Evolutionary conservation across 441 rosid species (phyloP), one percentile per base, ranked within the genome.

Genomic region (Geranium incanum): DNA sequence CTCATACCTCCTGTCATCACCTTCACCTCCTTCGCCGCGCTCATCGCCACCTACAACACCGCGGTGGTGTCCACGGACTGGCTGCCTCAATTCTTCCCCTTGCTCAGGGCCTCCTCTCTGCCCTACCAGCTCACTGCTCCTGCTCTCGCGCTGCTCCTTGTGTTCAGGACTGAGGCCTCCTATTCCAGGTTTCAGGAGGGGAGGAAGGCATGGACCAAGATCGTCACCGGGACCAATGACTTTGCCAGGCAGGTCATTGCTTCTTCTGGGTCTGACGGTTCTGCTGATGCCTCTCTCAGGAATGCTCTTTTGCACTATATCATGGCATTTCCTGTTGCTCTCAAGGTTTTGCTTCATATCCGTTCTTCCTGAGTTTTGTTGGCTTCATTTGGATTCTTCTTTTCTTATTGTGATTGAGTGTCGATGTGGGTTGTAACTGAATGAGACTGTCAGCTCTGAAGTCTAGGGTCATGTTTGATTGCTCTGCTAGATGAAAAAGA

Each of bases 91-190:
- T 75, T 88, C 13, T 84, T 91, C 71, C 98, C 93, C 0, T 78
- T 91, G 68, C 71, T 93, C 18, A 78, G 89, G 68, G 81, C 97
- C 0, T 89, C 95, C 0, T 82, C 98, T n/a, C 74, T 93, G 80
- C 95, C 97, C 4, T 91, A 93, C 71, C 98, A 93, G 84, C 74
- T 89, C 64, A 93, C 96, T 0, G 97, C 96, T 52, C 98, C 98
- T 2, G 96, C 96, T 36, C 68, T 93, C 72, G 98, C 98, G 0
- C 83, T 91, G 74, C 85, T 93, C 78, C 75, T 93, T 65, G 98
- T 91, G 72, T 93, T 93, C 67, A 79, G 97, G 74, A 93, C 96
- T 8, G 96, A 93, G 79, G 96, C 98, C n/a, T 89, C 97, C 36
- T 93, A 91, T 81, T 89, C 97, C 2, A 82, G 98, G 84, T 91